Evolutionary conservation across 352 stramenopile species (phyloP), one percentile per base, ranked within the genome.

Genomic region (Globisporangium apiculatum): DNA sequence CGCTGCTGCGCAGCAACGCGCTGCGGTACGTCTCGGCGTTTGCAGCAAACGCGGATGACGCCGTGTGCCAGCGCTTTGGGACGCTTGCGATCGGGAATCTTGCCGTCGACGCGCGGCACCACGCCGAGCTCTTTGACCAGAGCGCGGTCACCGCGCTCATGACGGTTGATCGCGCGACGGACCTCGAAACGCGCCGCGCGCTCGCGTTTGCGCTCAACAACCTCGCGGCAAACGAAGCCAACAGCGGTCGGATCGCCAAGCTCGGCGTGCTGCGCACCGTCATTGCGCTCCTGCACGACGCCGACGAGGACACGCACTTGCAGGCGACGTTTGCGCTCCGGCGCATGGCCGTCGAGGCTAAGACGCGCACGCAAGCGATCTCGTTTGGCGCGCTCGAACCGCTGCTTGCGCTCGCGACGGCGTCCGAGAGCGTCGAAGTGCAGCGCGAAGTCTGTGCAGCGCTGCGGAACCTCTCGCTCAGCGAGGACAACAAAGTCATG

Each of bases 191-290:
- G 18, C 77, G 92, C 5, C 87, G 95, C 5, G 83, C 88, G 18
- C 74, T 97, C 6, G 89, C 94, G 14, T 98, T 98, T 72, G 91
- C 93, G 38, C 78, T 99, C 36, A 97, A 98, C 61, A 98, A 98
- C 74, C 72, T 97, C 52, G 95, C 92, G 3, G 79, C 75, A 10
- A 95, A 97, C 62, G 83, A 98, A 62, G 79, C 75, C 9, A 98
- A 98, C 67, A 91, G 93, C 65, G 60, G 71, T 0, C 70, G 79
- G 53, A 87, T 90, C 61, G 89, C 87, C 48, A 97, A 95, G 53
- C 64, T 96, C 60, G 88, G 89, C 54, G 76, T 97, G 40, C 45
- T 97, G 48, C 71, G 86, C 53, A 85, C 87, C 5, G 73, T 98
- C 42, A 84, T 97, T 9, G 60, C 68, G 7, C 67, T 98, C 47